Evolutionary conservation across 495 filamentous ascomycete genomes (phyloP).

Genomic region (Hypoxylon lienhwacheense): DNA sequence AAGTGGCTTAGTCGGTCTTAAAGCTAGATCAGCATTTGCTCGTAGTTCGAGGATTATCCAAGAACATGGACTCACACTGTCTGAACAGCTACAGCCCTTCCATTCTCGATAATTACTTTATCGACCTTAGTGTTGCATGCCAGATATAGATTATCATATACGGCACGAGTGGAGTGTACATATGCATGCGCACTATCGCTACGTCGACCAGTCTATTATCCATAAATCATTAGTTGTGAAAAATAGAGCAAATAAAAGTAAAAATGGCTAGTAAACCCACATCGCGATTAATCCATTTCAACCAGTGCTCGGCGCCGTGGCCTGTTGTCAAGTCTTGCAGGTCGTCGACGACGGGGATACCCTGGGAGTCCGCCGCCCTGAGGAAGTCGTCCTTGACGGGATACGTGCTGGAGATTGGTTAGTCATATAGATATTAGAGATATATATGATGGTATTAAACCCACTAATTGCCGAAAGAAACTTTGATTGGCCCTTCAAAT

Average conservation of each 20-base stretch:
- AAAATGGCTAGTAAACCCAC: constrained; percentile 41
- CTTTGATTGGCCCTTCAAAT: constrained; percentile 81
- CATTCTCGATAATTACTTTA: constrained; percentile 74
- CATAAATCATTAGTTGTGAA: constrained; percentile 9
- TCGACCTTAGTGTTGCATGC: constrained; percentile 82
- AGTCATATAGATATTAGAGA: not conserved
- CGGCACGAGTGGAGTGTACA: constrained; percentile 67
- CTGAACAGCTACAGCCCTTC: constrained; percentile 64
- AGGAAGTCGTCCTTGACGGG: constrained; percentile 79
- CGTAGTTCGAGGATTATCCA: not conserved
- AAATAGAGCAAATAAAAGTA: not conserved
- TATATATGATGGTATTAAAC: constrained; percentile 3
- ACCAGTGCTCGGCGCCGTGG: constrained; percentile 60
- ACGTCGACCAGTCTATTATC: constrained; percentile 60
- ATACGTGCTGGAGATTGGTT: constrained; percentile 48
- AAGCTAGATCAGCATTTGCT: constrained; percentile 2
- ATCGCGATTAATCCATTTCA: constrained; percentile 73
- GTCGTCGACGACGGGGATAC: constrained; percentile 71
- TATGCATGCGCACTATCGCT: constrained; percentile 78
- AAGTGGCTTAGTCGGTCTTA: constrained; percentile 49
- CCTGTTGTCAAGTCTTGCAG: constrained; percentile 67
- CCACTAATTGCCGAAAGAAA: constrained; percentile 76
- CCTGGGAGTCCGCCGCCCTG: constrained; percentile 74
- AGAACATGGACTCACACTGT: constrained; percentile 49
- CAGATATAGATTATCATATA: constrained; percentile 71